Base-by-base conservation (phyloP, 345 rosid genomes). In the Populus nigra region DNA sequence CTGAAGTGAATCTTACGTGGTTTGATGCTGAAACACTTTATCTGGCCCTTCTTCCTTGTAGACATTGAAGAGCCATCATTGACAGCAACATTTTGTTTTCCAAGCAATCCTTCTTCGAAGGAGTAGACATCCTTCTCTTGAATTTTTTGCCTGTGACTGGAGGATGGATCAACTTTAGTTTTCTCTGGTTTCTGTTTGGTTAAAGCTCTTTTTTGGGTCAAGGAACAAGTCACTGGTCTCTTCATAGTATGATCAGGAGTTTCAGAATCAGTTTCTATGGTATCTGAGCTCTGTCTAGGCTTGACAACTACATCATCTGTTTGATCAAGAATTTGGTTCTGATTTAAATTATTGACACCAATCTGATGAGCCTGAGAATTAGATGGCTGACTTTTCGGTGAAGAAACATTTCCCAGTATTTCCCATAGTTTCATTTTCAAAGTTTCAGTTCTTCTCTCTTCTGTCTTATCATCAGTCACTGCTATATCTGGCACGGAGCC, bases 191-290 rank as follows among this genome's bases (percentile, higher is more conserved):
- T 76, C 76, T 69, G 66, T 81, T 81, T 87, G 53, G 77, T 70
- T 15, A 87, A 80, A 79, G 86, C 84, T 82, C 72, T 85, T 82
- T 84, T 88, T 77, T 76, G 84, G 81, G 78, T 57, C 81, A 86
- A 82, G 77, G 97, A 84, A 77, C 88, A 80, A 61, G 95, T 92
- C 78, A 87, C 85, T 57, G 94, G 94, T 79, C 91, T 91, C 80
- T 73, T 82, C 69, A 79, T 74, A 59, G 79, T 74, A 77, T 59
- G 77, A 71, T 85, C 86, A 68, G 91, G 92, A 84, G 81, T 86
- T 79, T 89, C 95, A 71, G 97, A 86, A 85, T 88, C 98, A 72
- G 89, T 86, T 90, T 93, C 99, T 70, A 90, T 89, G 36, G 92
- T 83, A 81, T 93, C 99, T 73, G 98, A 89, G 81, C 73, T 78